phyloP scores from a whole-genome alignment of 1,139 yeast species.

The Suhomyces chickasaworum region DNA sequence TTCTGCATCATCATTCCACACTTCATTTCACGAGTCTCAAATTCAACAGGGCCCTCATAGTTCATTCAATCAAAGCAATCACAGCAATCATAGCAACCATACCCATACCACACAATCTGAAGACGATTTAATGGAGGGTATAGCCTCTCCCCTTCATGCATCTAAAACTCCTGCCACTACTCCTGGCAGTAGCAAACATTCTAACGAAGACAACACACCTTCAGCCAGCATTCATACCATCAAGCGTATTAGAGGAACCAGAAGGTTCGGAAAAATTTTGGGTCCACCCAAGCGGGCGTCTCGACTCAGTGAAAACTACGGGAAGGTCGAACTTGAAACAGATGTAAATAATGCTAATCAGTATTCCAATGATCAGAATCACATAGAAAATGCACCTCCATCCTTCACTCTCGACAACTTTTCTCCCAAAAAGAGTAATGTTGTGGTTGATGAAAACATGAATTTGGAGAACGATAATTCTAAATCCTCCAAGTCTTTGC shows the following conservation, averaged over 20 bases:
- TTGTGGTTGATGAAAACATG: not conserved
- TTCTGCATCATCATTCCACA: slow-evolving; percentile 14
- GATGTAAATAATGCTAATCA: not conserved
- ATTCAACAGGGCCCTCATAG: slow-evolving; percentile 1
- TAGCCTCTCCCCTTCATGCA: slow-evolving; percentile 14
- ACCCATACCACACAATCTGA: slow-evolving; percentile 20
- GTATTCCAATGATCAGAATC: not conserved
- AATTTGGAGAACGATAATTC: not conserved
- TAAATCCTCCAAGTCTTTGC: not conserved
- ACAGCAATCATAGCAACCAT: no score
- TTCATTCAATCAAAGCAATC: slow-evolving; percentile 14
- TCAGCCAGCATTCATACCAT: slow-evolving; percentile 21
- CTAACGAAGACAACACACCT: slow-evolving; percentile 4
- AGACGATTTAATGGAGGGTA: slow-evolving; percentile 18
- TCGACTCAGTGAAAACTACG: slow-evolving; percentile 21
- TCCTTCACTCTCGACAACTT: slow-evolving; percentile 17
- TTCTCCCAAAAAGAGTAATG: slow-evolving; percentile 17
- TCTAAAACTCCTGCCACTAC: slow-evolving; percentile 23
- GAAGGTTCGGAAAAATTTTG: slow-evolving; percentile 38
- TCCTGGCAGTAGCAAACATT: slow-evolving; percentile 19
- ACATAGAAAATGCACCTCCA: slow-evolving; percentile 16
- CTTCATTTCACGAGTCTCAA: slow-evolving; percentile 13
- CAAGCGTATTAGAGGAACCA: slow-evolving; percentile 32
- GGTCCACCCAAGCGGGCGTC: slow-evolving; percentile 47
- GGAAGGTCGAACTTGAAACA: slow-evolving; percentile 4